phyloP scores from a whole-genome alignment of 148 eudicot species.

The Chenopodium album region DNA sequence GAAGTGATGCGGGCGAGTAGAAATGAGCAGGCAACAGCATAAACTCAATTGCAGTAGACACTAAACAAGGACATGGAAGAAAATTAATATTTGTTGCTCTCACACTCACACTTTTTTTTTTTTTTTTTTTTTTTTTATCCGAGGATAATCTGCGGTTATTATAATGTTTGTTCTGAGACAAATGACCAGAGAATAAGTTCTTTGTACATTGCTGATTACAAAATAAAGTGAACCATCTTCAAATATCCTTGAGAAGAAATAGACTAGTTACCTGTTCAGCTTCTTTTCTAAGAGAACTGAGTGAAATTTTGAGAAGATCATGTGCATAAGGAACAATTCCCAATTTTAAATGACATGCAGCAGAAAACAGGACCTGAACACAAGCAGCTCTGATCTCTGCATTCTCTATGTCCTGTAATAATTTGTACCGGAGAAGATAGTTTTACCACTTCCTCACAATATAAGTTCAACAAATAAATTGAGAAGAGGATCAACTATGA shows the following conservation, averaged over 20 bases:
- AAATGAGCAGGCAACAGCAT: background rate
- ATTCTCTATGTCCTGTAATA: slow-evolving; percentile 37
- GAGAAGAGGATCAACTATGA: background rate
- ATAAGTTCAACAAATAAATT: background rate
- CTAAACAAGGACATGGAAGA: background rate
- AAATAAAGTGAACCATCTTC: background rate
- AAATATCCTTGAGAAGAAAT: background rate
- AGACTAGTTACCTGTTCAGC: slow-evolving; percentile 46
- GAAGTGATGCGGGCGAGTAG: background rate
- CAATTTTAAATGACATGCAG: slow-evolving; percentile 60
- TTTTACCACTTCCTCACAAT: background rate
- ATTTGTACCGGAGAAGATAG: background rate
- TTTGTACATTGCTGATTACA: background rate
- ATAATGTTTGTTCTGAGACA: too few species aligned
- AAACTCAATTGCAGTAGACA: background rate
- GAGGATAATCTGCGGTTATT: background rate
- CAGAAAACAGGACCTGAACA: slow-evolving; percentile 66
- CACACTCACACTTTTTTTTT: background rate
- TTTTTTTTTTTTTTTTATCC: background rate
- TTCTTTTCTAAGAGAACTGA: slow-evolving; percentile 53
- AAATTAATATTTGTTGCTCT: background rate
- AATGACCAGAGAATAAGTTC: too few species aligned
- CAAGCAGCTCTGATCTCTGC: slow-evolving; percentile 67
- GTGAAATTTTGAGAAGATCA: slow-evolving; percentile 49
- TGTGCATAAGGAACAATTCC: slow-evolving; percentile 47